phyloP scores from a whole-genome alignment of 495 filamentous ascomycete genomes.

The Elaphomyces granulatus region DNA sequence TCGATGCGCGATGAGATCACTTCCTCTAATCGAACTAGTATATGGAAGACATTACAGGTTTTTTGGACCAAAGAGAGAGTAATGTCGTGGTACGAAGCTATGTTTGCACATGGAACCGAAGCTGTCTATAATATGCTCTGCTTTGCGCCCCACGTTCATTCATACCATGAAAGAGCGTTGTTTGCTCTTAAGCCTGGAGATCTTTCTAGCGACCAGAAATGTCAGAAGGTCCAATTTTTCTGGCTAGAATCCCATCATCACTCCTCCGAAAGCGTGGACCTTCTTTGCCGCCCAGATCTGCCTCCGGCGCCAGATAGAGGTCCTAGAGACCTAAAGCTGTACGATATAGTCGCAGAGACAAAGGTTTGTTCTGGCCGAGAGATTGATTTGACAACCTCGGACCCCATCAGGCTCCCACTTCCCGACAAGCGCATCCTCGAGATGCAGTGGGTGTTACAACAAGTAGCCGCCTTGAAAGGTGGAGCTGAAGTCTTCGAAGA shows the following conservation, averaged over 20 bases:
- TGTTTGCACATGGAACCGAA: constrained; percentile 1
- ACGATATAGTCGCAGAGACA: background rate
- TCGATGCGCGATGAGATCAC: no score
- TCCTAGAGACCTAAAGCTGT: background rate
- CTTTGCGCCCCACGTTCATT: background rate
- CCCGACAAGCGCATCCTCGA: background rate
- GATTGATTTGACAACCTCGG: background rate
- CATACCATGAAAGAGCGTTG: background rate
- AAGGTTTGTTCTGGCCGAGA: background rate
- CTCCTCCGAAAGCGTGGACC: background rate
- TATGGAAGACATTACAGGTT: background rate
- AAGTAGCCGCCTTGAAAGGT: constrained; percentile 8
- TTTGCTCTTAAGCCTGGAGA: background rate
- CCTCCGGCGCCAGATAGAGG: background rate
- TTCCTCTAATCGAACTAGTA: background rate
- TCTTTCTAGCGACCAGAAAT: background rate
- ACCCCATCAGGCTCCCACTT: background rate
- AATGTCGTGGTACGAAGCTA: background rate
- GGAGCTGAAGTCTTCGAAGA: constrained; percentile 18
- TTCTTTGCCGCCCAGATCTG: background rate
- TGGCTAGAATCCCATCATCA: background rate
- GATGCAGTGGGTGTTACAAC: constrained; percentile 1
- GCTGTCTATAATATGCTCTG: constrained; percentile 1
- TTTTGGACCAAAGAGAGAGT: background rate
- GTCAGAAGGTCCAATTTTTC: background rate